These are phyloP conservation scores for Daldinia concentrica DNA, from an alignment of 495 filamentous ascomycete genomes.

Conservation along the genomic window DNA sequence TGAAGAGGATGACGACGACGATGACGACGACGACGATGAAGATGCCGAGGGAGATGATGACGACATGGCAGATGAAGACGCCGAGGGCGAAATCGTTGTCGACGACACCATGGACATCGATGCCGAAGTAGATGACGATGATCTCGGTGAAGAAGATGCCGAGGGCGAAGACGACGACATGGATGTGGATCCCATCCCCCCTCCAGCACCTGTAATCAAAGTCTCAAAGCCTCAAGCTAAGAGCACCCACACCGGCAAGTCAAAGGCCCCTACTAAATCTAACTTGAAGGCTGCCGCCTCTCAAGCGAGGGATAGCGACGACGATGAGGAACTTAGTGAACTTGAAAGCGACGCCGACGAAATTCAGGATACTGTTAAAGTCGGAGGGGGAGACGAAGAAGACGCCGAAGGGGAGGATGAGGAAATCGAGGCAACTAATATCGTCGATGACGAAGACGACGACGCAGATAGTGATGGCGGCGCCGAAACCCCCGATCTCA, in stretches of 20 bases:
- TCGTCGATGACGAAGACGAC: constrained; percentile 68
- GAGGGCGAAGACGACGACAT: constrained; percentile 61
- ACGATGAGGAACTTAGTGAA: constrained; percentile 59
- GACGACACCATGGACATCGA: constrained; percentile 59
- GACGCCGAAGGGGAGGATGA: constrained; percentile 69
- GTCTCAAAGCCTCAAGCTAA: constrained; percentile 51
- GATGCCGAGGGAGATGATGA: constrained; percentile 55
- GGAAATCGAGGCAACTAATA: constrained; percentile 64
- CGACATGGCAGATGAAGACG: constrained; percentile 50
- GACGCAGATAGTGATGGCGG: constrained; percentile 74
- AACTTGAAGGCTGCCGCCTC: constrained; percentile 42
- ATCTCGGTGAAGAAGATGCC: constrained; percentile 59
- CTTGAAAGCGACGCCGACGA: constrained; percentile 60
- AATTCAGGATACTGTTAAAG: constrained; percentile 57
- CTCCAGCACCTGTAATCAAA: constrained; percentile 55
- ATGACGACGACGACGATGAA: constrained; percentile 58
- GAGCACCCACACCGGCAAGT: constrained; percentile 40
- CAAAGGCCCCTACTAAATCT: constrained; percentile 33
- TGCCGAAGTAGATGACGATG: constrained; percentile 58
- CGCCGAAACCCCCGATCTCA: constrained; percentile 77
- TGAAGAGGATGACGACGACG: constrained; percentile 59
- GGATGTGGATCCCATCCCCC: constrained; percentile 50
- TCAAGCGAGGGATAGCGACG: constrained; percentile 51
- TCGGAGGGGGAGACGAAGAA: constrained; percentile 56
- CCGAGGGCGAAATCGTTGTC: constrained; percentile 56